Conservation (phyloP, 1,284 basidiomycete genomes). For the Amylostereum chailletii region DNA sequence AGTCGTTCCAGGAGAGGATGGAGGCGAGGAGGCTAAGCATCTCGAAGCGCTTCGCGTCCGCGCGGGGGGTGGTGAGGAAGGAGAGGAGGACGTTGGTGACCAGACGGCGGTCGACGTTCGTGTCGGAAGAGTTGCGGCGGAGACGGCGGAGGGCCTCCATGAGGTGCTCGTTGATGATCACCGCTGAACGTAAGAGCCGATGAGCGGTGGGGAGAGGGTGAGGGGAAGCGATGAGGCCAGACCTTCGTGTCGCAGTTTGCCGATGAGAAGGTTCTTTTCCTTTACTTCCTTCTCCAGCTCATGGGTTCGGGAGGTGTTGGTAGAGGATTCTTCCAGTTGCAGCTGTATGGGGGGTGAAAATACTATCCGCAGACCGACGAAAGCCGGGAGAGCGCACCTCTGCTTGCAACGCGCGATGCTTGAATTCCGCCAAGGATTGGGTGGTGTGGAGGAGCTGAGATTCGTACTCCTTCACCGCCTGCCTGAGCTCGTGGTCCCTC, state of each 20-base stretch:
- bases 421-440: slow-evolving; percentile 75
- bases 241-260: slow-evolving; percentile 94
- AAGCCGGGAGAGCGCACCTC: slow-evolving; percentile 44
- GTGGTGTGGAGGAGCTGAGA: slow-evolving; percentile 64
- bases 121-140: slow-evolving; percentile 77
- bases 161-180: slow-evolving; percentile 95
- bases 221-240: slow-evolving; percentile 11
- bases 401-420: slow-evolving; percentile 77
- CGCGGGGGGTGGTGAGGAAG: slow-evolving; percentile 86
- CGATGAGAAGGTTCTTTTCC: slow-evolving; percentile 88
- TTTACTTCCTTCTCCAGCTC: slow-evolving; percentile 85
- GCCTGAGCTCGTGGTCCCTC: slow-evolving; percentile 68
- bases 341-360: slow-evolving; percentile 29
- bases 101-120: slow-evolving; percentile 87
- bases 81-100: slow-evolving; percentile 94
- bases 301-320: slow-evolving; percentile 55
- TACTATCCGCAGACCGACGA: background rate
- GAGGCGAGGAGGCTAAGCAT: slow-evolving; percentile 87
- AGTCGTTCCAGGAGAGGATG: slow-evolving; percentile 85
- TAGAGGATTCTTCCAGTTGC: slow-evolving; percentile 66
- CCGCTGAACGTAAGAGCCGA: slow-evolving; percentile 41
- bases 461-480: slow-evolving; percentile 79
- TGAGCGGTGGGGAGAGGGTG: background rate
- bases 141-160: slow-evolving; percentile 94
- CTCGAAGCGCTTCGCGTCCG: slow-evolving; percentile 93